Conservation (phyloP, 768 basidiomycete species). For the Pulveroboletus sp. region DNA sequence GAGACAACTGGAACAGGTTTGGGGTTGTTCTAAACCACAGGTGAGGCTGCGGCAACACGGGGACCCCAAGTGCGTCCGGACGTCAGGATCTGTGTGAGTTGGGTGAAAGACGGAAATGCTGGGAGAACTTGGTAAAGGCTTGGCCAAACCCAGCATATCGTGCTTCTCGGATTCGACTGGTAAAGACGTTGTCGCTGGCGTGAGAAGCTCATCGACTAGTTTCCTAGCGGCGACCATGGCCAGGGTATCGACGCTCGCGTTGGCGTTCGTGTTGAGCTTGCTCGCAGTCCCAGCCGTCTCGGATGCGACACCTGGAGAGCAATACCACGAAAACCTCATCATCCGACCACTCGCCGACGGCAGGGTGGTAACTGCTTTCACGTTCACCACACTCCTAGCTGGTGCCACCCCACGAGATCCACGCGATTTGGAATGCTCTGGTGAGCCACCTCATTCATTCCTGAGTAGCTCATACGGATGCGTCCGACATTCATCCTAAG, state of each 20-base stretch:
- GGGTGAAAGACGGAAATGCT: too few species aligned
- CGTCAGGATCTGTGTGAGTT: too few species aligned
- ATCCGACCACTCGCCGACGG: constrained; percentile 74
- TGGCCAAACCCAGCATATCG: too few species aligned
- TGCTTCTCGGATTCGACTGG: too few species aligned
- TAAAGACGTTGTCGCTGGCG: too few species aligned
- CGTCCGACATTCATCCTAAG: constrained; percentile 33
- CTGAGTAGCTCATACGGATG: not conserved
- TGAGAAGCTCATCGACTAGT: too few species aligned
- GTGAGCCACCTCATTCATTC: constrained; percentile 34
- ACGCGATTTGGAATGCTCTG: constrained; percentile 39
- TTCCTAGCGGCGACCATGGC: constrained; percentile 4
- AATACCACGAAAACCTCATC: constrained; percentile 47
- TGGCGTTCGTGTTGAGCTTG: constrained; percentile 8
- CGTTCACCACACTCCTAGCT: constrained; percentile 64
- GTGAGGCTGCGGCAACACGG: too few species aligned
- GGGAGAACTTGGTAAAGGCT: too few species aligned
- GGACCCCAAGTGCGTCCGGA: too few species aligned
- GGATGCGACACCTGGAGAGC: constrained; percentile 21
- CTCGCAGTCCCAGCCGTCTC: constrained; percentile 7
- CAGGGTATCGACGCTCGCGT: constrained; percentile 2
- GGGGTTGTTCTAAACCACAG: too few species aligned
- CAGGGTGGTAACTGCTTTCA: constrained; percentile 74
- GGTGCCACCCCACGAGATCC: constrained; percentile 57
- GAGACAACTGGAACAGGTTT: not conserved